Conservation (phyloP, 2,329 filamentous ascomycete genomes). For the Leptodontidium sp. region DNA sequence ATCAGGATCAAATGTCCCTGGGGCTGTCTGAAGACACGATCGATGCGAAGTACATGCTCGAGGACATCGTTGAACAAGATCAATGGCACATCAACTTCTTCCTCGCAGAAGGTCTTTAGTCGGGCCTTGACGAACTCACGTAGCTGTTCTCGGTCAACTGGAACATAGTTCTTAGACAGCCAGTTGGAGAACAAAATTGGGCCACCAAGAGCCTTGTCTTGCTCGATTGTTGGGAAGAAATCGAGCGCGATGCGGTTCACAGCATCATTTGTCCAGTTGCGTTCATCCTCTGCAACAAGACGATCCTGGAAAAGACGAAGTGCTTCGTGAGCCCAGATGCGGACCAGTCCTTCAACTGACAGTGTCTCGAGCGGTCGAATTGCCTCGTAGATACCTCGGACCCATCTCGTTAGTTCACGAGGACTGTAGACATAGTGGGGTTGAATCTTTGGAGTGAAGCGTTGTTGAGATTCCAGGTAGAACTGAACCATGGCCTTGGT, state of each 20-base stretch:
- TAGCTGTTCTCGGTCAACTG: slow-evolving; percentile 92
- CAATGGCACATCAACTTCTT: slow-evolving; percentile 97
- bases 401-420: slow-evolving; percentile 97
- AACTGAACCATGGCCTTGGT: slow-evolving; percentile 98
- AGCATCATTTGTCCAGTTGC: slow-evolving; percentile 91
- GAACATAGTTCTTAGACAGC: slow-evolving; percentile 98
- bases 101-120: slow-evolving; percentile 97
- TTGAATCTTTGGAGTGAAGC: slow-evolving; percentile 96
- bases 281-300: slow-evolving; percentile 91
- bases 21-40: slow-evolving; percentile 97
- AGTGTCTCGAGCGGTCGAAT: slow-evolving; percentile 91
- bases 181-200: slow-evolving; percentile 99
- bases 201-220: slow-evolving; percentile 85
- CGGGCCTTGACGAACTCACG: slow-evolving; percentile 97
- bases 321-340: slow-evolving; percentile 98
- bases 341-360: slow-evolving; percentile 87
- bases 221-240: slow-evolving; percentile 94
- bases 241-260: slow-evolving; percentile 88
- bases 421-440: slow-evolving; percentile 99
- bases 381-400: slow-evolving; percentile 95
- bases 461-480: slow-evolving; percentile 91
- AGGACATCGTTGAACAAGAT: slow-evolving; percentile 99
- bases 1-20: slow-evolving; percentile 98
- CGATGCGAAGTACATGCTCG: slow-evolving; percentile 97
- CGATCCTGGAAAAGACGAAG: slow-evolving; percentile 96